phyloP scores from a whole-genome alignment of 345 rosid genomes.

The Heritiera littoralis region DNA sequence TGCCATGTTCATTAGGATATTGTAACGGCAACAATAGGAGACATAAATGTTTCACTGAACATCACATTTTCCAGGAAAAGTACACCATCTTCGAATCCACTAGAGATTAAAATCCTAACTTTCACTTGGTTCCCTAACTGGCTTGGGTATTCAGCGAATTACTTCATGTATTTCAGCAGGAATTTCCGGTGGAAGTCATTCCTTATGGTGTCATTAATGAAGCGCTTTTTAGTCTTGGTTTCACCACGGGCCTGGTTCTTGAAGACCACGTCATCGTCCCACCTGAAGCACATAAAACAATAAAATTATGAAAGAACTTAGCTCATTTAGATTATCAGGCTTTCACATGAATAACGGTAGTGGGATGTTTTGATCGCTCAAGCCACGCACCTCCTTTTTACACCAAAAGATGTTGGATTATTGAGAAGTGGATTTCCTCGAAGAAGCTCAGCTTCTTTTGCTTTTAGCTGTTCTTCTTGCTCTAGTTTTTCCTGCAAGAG shows the following conservation, averaged over 20 bases:
- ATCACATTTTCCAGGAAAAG: neutral
- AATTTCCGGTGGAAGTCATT: slow-evolving; percentile 94
- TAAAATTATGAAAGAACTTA: neutral
- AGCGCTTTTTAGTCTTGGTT: slow-evolving; percentile 88
- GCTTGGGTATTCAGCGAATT: neutral
- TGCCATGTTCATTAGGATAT: neutral
- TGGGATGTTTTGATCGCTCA: neutral
- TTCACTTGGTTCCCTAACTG: neutral
- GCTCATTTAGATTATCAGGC: neutral
- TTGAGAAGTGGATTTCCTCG: slow-evolving; percentile 89
- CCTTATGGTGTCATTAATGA: slow-evolving; percentile 95
- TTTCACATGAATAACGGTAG: too few species aligned
- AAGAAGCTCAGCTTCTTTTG: slow-evolving; percentile 89
- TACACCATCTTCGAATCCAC: neutral
- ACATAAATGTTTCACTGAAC: neutral
- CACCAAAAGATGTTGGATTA: slow-evolving; percentile 67
- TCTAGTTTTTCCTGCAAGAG: slow-evolving; percentile 60
- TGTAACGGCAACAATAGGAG: neutral
- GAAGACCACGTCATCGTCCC: slow-evolving; percentile 99
- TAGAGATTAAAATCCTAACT: neutral
- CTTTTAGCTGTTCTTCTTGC: slow-evolving; percentile 83
- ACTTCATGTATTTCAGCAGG: slow-evolving; percentile 75
- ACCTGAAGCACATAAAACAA: slow-evolving; percentile 46
- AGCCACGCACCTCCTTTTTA: slow-evolving; percentile 72
- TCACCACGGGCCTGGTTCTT: slow-evolving; percentile 99